Conservation (phyloP, 2,329 filamentous ascomycete species). For the Botrytis squamosa region DNA sequence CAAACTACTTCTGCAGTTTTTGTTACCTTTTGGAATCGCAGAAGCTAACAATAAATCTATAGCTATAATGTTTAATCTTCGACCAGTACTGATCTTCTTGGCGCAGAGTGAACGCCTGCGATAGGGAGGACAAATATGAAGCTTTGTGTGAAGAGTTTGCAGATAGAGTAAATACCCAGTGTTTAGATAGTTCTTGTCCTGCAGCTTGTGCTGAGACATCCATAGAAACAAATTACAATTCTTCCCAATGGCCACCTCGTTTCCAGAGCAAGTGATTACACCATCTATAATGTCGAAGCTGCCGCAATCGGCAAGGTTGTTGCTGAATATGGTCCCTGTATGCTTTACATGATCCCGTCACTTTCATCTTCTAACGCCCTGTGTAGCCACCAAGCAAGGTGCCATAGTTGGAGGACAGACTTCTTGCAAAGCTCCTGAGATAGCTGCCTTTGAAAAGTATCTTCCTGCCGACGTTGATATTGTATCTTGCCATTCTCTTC, state of each 20-base stretch:
- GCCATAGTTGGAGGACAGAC: conserved; percentile 97
- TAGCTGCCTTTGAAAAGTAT: conserved; percentile 86
- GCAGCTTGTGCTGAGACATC: conserved; percentile 41
- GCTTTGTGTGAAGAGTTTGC: conserved; percentile 76
- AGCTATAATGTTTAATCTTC: background rate
- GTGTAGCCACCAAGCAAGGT: conserved; percentile 82
- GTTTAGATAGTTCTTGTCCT: conserved; percentile 37
- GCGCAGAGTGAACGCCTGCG: conserved; percentile 87
- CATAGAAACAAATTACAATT: conserved; percentile 81
- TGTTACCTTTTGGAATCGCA: conserved; percentile 22
- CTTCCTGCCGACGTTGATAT: conserved; percentile 88
- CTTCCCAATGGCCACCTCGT: conserved; percentile 93
- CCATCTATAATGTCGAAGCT: conserved; percentile 98
- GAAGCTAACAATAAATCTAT: conserved; percentile 32
- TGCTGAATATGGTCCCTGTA: conserved; percentile 88
- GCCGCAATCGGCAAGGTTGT: conserved; percentile 86
- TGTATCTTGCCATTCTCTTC: conserved; percentile 92
- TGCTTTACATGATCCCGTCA: conserved; percentile 40
- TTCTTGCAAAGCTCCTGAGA: conserved; percentile 96
- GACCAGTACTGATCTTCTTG: conserved; percentile 12
- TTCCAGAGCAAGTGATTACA: conserved; percentile 94
- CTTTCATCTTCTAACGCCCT: conserved; percentile 26
- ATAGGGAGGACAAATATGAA: conserved; percentile 86
- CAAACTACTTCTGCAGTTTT: conserved; percentile 22
- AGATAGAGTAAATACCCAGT: conserved; percentile 71